Base-by-base conservation (phyloP, 805 yeast species). In the Wickerhamiella lipophila region DNA sequence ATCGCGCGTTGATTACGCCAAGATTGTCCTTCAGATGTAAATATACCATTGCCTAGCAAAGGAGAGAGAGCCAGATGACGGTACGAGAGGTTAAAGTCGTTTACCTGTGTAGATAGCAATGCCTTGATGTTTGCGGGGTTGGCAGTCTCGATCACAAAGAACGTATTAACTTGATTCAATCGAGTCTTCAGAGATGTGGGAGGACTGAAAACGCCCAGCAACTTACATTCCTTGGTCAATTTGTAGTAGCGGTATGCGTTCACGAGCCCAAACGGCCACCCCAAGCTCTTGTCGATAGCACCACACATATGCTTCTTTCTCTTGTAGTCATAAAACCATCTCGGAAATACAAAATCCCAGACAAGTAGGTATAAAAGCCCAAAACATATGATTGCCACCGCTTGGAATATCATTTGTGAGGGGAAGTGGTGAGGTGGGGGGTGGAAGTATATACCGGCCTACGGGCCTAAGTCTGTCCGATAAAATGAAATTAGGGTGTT, bases 101-200 rank as follows among this genome's bases (percentile, higher is more conserved):
- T 52, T 46, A 61, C 61, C 38, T 59, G 57, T 2, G 64, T 61
- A 7, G 66, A 59, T 22, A 64, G 55, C 18, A 64, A 47, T 7
- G 66, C 55, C 48, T 60, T 58, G 49, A 64, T 47, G 49, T 63
- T 63, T 23, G 58, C 64, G 1, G 67, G 64, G 41, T 62, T 65
- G 21, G 43, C 46, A 13, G 63, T 60, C 21, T 51, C 26, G n/a
- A 56, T 15, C 19, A 47, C n/a, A 4, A 22, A 15, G 16, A n/a
- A 26, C n/a, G 36, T 26, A 13, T 38, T 30, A 4, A 26, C 26
- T 35, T 47, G 49, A 25, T 8, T 12, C 15, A 32, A 16, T 3
- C 26, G 26, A 5, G 53, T 50, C 1, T 2, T 11, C 3, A 25
- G 27, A 2, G 43, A 19, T 3, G 15, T 3, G 9, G 46, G 47